Evolutionary conservation across 371 early-diverging fungal species (phyloP).

Genomic region (Mortierella sp.): DNA sequence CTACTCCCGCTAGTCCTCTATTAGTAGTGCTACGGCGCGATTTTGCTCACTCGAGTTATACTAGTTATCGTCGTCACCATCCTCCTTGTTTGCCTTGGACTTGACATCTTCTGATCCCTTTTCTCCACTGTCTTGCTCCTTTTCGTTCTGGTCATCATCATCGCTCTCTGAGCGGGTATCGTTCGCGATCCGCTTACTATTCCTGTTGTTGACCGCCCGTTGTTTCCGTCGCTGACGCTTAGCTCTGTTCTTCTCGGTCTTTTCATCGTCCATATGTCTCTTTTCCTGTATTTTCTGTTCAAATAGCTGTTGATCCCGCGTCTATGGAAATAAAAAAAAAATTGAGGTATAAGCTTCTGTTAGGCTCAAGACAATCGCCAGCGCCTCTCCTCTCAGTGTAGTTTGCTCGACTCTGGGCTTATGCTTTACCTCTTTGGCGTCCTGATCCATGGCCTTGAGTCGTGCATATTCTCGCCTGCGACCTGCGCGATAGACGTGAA

Average conservation of each 20-base stretch:
- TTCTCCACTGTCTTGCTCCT: conserved; percentile 10
- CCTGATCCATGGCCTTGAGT: conserved; percentile 80
- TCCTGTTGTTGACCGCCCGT: conserved; percentile 42
- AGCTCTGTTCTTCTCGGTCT: conserved; percentile 87
- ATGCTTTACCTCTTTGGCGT: conserved; percentile 71
- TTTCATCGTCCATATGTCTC: conserved; percentile 76
- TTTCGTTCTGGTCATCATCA: conserved; percentile 1
- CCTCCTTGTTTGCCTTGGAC: conserved; percentile 18
- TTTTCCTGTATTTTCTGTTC: conserved; percentile 66
- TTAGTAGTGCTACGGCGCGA: too few relatives aligned
- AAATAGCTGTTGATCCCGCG: conserved; percentile 63
- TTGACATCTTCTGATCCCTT: conserved; percentile 10
- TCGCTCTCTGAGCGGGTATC: conserved; percentile 10
- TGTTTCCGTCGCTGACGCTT: conserved; percentile 81
- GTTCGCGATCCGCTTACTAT: conserved; percentile 19
- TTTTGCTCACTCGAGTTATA: too few relatives aligned
- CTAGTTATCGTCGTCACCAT: conserved; percentile 16
- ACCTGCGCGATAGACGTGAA: conserved; percentile 92
- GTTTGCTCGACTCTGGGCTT: neutral
- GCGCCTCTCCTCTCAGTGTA: neutral
- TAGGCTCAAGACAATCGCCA: conserved; percentile 5
- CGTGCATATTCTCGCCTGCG: conserved; percentile 90
- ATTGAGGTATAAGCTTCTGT: neutral
- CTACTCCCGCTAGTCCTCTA: too few relatives aligned
- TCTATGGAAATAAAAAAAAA: conserved; percentile 25